Conservation (phyloP, 2,329 filamentous ascomycete genomes). For the Achaetomium macrosporum region DNA sequence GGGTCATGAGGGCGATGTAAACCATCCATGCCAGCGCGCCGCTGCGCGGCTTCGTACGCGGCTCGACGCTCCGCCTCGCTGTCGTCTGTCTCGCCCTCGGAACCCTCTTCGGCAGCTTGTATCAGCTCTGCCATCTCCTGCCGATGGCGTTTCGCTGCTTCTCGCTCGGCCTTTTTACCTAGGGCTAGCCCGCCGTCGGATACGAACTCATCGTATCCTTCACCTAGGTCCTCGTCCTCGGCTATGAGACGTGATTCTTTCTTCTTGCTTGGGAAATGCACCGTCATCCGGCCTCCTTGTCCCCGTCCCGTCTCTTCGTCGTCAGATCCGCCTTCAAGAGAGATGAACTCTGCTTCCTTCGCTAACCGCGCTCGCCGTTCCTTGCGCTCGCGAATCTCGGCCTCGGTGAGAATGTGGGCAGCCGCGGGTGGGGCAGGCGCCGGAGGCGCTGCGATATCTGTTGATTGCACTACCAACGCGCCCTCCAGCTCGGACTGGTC, state of each 20-base stretch:
- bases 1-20: slow-evolving; percentile 43
- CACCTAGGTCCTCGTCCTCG: slow-evolving; percentile 88
- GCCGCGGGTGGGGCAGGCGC: slow-evolving; percentile 16
- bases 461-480: slow-evolving; percentile 55
- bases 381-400: slow-evolving; percentile 87
- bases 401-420: slow-evolving; percentile 63
- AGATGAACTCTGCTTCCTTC: slow-evolving; percentile 59
- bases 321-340: slow-evolving; percentile 55
- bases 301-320: slow-evolving; percentile 26
- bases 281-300: slow-evolving; percentile 15
- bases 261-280: slow-evolving; percentile 46
- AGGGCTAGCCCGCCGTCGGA: slow-evolving; percentile 77
- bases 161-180: slow-evolving; percentile 71
- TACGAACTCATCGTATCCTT: slow-evolving; percentile 89
- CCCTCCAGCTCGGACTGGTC: slow-evolving; percentile 58
- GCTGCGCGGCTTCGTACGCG: slow-evolving; percentile 84
- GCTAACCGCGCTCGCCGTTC: slow-evolving; percentile 78
- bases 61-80: slow-evolving; percentile 64
- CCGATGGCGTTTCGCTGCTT: slow-evolving; percentile 59
- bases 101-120: slow-evolving; percentile 63
- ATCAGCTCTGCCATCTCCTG: slow-evolving; percentile 82
- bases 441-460: slow-evolving; percentile 33
- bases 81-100: slow-evolving; percentile 45
- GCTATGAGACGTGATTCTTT: slow-evolving; percentile 68
- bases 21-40: slow-evolving; percentile 77